Evolutionary conservation across 176 grass and related monocot species (phyloP).

Genomic region (Tillandsia leiboldiana): DNA sequence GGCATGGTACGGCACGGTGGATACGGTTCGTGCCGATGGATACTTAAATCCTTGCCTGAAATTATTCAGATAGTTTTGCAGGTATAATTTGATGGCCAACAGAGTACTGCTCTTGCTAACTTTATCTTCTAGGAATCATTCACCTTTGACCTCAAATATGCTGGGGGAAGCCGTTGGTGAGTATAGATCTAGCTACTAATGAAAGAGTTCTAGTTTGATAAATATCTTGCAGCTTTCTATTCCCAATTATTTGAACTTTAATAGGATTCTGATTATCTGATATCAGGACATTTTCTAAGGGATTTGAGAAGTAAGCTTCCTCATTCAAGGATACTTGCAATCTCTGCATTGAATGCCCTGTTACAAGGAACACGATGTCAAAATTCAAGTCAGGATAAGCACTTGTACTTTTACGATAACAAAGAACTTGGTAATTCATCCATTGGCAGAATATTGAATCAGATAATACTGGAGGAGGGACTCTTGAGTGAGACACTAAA

Average conservation of each 20-base stretch:
- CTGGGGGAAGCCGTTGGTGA: slow-evolving; percentile 66
- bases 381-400: slow-evolving; percentile 21
- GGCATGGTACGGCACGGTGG: no score
- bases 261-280: slow-evolving; percentile 19
- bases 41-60: not conserved
- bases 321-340: slow-evolving; percentile 93
- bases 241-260: not conserved
- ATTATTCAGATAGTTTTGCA: slow-evolving; percentile 24
- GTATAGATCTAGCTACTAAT: slow-evolving; percentile 8
- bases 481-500: slow-evolving; percentile 65
- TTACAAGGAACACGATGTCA: slow-evolving; percentile 58
- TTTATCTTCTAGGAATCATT: slow-evolving; percentile 78
- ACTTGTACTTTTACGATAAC: slow-evolving; percentile 19
- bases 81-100: slow-evolving; percentile 99
- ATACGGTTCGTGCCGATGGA: no score
- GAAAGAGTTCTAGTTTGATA: no score
- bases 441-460: slow-evolving; percentile 51
- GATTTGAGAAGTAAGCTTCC: slow-evolving; percentile 95
- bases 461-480: slow-evolving; percentile 64
- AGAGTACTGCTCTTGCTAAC: slow-evolving; percentile 81
- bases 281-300: slow-evolving; percentile 82
- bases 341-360: slow-evolving; percentile 89
- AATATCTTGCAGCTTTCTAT: no score
- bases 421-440: slow-evolving; percentile 28
- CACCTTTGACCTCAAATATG: slow-evolving; percentile 58